Conservation (phyloP, 2,329 filamentous ascomycete genomes). For the Lachnellula arida region DNA sequence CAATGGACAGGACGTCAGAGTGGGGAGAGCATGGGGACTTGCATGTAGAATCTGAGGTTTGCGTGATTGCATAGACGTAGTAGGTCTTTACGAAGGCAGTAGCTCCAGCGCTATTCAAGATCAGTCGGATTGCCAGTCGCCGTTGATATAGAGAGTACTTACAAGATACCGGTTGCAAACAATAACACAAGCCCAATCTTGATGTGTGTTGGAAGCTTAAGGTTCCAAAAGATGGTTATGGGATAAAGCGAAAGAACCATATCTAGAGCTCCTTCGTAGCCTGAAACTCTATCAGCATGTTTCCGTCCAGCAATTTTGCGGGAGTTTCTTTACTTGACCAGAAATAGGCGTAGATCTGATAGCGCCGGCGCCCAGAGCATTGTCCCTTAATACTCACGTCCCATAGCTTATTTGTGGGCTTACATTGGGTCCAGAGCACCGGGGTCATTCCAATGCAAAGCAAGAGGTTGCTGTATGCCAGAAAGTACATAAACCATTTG, state of each 20-base stretch:
- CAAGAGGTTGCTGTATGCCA: neutral
- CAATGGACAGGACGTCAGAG: neutral
- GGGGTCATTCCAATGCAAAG: neutral
- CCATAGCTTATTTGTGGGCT: neutral
- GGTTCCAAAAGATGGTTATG: neutral
- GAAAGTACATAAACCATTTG: neutral
- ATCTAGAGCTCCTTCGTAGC: neutral
- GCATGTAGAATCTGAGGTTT: neutral
- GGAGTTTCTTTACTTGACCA: neutral
- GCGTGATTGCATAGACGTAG: neutral
- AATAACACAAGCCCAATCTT: neutral
- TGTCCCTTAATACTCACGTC: neutral
- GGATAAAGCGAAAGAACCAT: neutral
- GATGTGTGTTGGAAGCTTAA: neutral
- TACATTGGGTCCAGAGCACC: neutral
- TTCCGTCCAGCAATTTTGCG: neutral
- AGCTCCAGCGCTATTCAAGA: neutral
- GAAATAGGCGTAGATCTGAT: neutral
- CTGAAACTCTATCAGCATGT: neutral
- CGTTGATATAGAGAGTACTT: neutral
- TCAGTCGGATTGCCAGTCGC: neutral
- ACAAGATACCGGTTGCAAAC: neutral
- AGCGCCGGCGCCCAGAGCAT: neutral
- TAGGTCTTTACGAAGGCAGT: neutral
- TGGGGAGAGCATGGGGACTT: neutral